Evolutionary conservation across 2,329 filamentous ascomycete genomes (phyloP).

Genomic region (Aspergillus tubingensis): DNA sequence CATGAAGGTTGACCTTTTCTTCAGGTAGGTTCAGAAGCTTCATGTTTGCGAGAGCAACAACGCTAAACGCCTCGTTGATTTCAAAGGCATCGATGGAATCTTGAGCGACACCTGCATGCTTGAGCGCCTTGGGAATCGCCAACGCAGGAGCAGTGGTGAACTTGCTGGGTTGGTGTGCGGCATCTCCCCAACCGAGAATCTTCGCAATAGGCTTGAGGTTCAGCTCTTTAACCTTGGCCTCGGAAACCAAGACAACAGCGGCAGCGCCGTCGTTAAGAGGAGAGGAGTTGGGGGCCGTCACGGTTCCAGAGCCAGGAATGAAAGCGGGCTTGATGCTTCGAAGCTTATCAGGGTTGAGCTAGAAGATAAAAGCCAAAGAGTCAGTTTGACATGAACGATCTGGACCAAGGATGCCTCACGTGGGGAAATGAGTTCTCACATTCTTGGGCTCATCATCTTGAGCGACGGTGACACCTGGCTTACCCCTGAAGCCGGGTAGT

Average conservation of each 20-base stretch:
- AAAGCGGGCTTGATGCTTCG: constrained; percentile 82
- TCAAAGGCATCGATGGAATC: constrained; percentile 88
- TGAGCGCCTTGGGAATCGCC: constrained; percentile 94
- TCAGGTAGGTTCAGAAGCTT: constrained; percentile 79
- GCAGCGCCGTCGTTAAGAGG: constrained; percentile 94
- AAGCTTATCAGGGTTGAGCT: constrained; percentile 78
- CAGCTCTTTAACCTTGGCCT: constrained; percentile 90
- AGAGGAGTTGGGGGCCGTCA: constrained; percentile 95
- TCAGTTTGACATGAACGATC: background rate
- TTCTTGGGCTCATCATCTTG: constrained; percentile 97
- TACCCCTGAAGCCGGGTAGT: constrained; percentile 84
- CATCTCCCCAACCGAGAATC: constrained; percentile 97
- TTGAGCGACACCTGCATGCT: constrained; percentile 81
- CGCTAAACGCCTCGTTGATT: constrained; percentile 99
- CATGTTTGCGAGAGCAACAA: constrained; percentile 93
- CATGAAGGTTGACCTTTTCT: constrained; percentile 92
- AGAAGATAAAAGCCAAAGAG: background rate
- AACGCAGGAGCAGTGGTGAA: constrained; percentile 94
- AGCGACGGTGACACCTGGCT: constrained; percentile 77
- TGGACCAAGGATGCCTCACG: background rate
- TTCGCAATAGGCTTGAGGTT: constrained; percentile 89
- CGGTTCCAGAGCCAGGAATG: constrained; percentile 73
- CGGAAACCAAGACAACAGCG: constrained; percentile 88
- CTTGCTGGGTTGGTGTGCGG: constrained; percentile 84
- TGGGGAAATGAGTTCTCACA: constrained; percentile 43